Conservation (phyloP, 2,329 filamentous ascomycete genomes). For the Sordariomycetes sp. region DNA sequence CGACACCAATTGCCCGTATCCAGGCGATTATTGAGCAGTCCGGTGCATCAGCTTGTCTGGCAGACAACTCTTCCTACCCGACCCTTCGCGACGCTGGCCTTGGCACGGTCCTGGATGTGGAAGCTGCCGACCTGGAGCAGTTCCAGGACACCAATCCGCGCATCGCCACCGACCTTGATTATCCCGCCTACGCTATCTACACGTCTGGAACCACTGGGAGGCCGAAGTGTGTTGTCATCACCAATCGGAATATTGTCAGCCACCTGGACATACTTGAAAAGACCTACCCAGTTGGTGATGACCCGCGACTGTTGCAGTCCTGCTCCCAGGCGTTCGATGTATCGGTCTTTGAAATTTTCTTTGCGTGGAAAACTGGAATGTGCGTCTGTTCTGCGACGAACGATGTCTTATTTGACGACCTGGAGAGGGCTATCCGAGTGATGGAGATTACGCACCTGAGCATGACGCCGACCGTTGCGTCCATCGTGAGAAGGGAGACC, state of each 20-base stretch:
- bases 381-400: slow-evolving; percentile 65
- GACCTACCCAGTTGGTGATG: slow-evolving; percentile 44
- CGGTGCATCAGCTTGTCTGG: slow-evolving; percentile 29
- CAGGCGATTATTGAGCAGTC: slow-evolving; percentile 50
- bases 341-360: slow-evolving; percentile 85
- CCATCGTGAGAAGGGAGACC: slow-evolving; percentile 53
- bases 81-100: not conserved
- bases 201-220: slow-evolving; percentile 72
- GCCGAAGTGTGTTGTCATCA: slow-evolving; percentile 70
- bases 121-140: slow-evolving; percentile 11
- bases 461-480: slow-evolving; percentile 74
- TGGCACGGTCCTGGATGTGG: slow-evolving; percentile 18
- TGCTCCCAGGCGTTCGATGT: slow-evolving; percentile 81
- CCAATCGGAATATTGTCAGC: slow-evolving; percentile 61
- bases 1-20: slow-evolving; percentile 50
- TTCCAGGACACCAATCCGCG: slow-evolving; percentile 22
- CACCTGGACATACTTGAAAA: slow-evolving; percentile 56
- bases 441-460: slow-evolving; percentile 67
- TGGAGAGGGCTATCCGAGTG: slow-evolving; percentile 51
- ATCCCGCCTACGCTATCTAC: slow-evolving; percentile 66
- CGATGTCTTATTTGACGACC: slow-evolving; percentile 58
- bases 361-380: slow-evolving; percentile 66
- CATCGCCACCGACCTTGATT: slow-evolving; percentile 24
- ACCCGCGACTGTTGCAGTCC: slow-evolving; percentile 59
- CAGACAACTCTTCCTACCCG: slow-evolving; percentile 17